Evolutionary conservation across 2,329 filamentous ascomycete genomes (phyloP).

Genomic region (Colletotrichum caudatum): DNA sequence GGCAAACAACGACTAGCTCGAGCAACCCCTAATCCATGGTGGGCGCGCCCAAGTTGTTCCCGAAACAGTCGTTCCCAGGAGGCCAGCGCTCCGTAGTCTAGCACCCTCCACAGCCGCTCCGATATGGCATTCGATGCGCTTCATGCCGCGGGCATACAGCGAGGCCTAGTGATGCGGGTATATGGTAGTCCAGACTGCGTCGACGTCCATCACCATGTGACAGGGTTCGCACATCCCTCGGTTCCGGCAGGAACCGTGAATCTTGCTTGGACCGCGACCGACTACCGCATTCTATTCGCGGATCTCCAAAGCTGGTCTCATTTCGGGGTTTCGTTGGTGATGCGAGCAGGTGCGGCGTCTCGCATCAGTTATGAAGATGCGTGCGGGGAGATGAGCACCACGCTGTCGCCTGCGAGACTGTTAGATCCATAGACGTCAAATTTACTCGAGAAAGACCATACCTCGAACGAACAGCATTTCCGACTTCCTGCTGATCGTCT

Average conservation of each 20-base stretch:
- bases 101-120: neutral
- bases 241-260: neutral
- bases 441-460: constrained; percentile 54
- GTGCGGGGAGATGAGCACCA: constrained; percentile 77
- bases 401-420: constrained; percentile 71
- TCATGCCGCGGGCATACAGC: neutral
- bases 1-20: constrained; percentile 1
- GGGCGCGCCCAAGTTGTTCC: neutral
- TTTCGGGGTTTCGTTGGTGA: neutral
- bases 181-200: neutral
- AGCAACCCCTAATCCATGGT: neutral
- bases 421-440: constrained; percentile 43
- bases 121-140: neutral
- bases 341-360: neutral
- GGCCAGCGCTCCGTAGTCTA: neutral
- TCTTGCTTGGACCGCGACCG: neutral
- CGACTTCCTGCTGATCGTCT: constrained; percentile 96
- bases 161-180: constrained; percentile 13
- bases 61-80: neutral
- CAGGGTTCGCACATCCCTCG: neutral
- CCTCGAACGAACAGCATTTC: constrained; percentile 99
- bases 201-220: neutral
- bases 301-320: neutral
- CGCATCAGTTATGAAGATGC: constrained; percentile 53
- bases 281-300: neutral